phyloP scores from a whole-genome alignment of 2,329 filamentous ascomycete genomes.

The Colletotrichum kahawae region DNA sequence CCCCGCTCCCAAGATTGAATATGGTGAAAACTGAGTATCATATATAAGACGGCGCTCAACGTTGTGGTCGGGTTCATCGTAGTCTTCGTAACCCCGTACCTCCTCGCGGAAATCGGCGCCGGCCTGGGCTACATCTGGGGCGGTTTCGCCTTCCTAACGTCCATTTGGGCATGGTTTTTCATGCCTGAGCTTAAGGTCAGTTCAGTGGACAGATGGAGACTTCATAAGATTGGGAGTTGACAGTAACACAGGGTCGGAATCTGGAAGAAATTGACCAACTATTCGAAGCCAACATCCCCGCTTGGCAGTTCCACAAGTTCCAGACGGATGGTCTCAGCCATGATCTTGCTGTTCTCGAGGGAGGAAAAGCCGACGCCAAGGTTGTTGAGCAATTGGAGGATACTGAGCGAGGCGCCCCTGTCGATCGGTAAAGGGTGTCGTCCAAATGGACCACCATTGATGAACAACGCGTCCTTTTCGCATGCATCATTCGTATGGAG shows the following conservation, averaged over 20 bases:
- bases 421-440: too few species aligned
- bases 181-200: neutral
- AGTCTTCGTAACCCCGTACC: neutral
- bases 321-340: neutral
- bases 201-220: too few species aligned
- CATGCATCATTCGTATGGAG: too few species aligned
- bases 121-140: neutral
- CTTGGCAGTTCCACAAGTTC: neutral
- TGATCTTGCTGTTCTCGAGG: neutral
- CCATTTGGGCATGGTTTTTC: neutral
- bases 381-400: neutral
- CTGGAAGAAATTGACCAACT: neutral
- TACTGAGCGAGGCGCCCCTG: neutral
- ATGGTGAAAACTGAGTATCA: too few species aligned
- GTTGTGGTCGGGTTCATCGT: neutral
- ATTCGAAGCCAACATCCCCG: neutral
- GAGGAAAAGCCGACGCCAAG: rapidly evolving
- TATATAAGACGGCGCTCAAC: neutral
- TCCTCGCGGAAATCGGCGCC: neutral
- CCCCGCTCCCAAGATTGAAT: too few species aligned
- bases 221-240: neutral
- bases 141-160: neutral
- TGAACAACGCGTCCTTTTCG: too few species aligned
- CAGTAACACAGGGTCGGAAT: neutral
- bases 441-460: too few species aligned